These are phyloP conservation scores for Malassezia cuniculi DNA, from an alignment of 1,284 basidiomycete species.

Conservation along the genomic window DNA sequence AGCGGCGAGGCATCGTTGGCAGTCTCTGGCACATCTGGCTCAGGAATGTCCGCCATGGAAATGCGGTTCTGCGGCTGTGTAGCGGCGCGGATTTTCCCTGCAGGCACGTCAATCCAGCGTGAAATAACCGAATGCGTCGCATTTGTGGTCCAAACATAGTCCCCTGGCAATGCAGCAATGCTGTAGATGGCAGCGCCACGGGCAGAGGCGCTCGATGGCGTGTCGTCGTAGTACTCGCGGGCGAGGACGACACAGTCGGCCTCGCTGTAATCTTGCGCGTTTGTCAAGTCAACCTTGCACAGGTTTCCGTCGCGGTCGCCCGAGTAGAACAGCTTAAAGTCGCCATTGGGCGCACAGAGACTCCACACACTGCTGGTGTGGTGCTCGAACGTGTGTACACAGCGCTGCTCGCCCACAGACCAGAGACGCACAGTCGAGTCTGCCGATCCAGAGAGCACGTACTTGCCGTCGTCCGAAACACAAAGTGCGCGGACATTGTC, in stretches of 20 bases:
- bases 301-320: constrained; percentile 82
- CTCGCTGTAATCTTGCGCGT: constrained; percentile 64
- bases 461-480: constrained; percentile 74
- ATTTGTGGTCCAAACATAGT: constrained; percentile 78
- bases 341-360: constrained; percentile 70
- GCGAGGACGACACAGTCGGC: constrained; percentile 71
- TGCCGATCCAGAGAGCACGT: constrained; percentile 45
- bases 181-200: constrained; percentile 59
- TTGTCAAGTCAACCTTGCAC: constrained; percentile 77
- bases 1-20: constrained; percentile 64
- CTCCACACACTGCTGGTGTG: constrained; percentile 94
- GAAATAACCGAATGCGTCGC: constrained; percentile 63
- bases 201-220: too few relatives aligned
- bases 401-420: constrained; percentile 77
- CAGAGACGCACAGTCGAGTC: constrained; percentile 73
- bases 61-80: too few relatives aligned
- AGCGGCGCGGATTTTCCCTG: constrained; percentile 20
- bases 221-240: constrained; percentile 14
- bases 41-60: constrained; percentile 8
- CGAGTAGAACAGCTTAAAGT: constrained; percentile 84
- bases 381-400: constrained; percentile 88
- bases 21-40: constrained; percentile 53
- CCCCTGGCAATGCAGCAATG: constrained; percentile 71
- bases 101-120: constrained; percentile 55
- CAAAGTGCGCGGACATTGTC: constrained; percentile 86